These are phyloP conservation scores for Candida ponderosae DNA, from an alignment of 805 yeast species.

Conservation along the genomic window DNA sequence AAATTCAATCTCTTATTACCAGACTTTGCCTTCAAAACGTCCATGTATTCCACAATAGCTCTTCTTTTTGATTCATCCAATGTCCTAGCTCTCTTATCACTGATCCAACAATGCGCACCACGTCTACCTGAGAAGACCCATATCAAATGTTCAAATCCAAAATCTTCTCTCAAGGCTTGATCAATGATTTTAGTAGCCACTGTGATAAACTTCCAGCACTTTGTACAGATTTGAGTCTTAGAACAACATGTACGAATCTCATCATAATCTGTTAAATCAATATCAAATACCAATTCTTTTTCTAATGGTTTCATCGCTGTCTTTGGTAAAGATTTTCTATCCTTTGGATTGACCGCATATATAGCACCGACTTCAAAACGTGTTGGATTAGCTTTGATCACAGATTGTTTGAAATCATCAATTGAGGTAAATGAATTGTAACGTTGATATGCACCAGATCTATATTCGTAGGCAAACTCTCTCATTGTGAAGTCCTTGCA, in stretches of 20 bases:
- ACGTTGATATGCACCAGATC: constrained; percentile 84
- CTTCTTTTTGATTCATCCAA: constrained; percentile 69
- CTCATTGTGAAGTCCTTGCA: constrained; percentile 75
- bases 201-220: constrained; percentile 90
- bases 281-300: constrained; percentile 92
- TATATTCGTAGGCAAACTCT: constrained; percentile 88
- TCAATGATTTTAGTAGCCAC: constrained; percentile 76
- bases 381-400: constrained; percentile 67
- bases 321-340: constrained; percentile 70
- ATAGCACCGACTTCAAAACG: constrained; percentile 95
- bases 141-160: constrained; percentile 76
- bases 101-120: constrained; percentile 98
- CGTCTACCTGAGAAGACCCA: constrained; percentile 99
- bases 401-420: constrained; percentile 74
- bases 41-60: constrained; percentile 78
- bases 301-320: constrained; percentile 69
- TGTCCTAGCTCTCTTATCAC: constrained; percentile 73
- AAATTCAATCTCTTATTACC: constrained; percentile 41
- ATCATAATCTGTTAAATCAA: constrained; percentile 96
- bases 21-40: constrained; percentile 50
- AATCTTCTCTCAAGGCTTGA: constrained; percentile 69
- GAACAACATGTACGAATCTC: constrained; percentile 88
- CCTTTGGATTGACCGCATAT: constrained; percentile 80
- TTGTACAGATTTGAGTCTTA: constrained; percentile 74
- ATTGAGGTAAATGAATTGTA: constrained; percentile 65